Evolutionary conservation across 1,284 basidiomycete genomes (phyloP).

Genomic region (Cryptococcus sp.): DNA sequence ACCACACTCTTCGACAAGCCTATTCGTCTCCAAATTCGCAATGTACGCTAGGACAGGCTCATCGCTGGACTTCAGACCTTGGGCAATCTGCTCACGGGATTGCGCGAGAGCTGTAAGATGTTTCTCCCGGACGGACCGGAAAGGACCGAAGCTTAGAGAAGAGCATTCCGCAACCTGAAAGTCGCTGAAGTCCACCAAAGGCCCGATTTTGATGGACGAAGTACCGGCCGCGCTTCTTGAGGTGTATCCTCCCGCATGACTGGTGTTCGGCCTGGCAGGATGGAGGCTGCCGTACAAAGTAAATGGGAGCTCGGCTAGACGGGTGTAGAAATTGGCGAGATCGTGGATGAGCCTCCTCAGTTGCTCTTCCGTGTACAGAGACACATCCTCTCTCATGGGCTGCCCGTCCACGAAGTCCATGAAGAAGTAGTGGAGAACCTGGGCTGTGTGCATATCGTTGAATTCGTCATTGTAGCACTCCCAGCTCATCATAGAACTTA

Average conservation of each 20-base stretch:
- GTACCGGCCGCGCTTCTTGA: no score
- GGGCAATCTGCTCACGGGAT: background rate
- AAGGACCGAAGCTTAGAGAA: conserved; percentile 12
- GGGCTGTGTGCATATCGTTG: background rate
- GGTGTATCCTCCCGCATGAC: background rate
- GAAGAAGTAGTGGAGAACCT: background rate
- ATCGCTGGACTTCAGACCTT: background rate
- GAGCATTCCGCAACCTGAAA: background rate
- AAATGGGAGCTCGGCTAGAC: background rate
- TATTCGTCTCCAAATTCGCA: conserved; percentile 1
- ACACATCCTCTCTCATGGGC: background rate
- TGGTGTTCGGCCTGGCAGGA: background rate
- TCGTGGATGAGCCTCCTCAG: background rate
- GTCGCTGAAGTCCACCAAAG: background rate
- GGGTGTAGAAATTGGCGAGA: conserved; percentile 6
- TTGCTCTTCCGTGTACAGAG: background rate
- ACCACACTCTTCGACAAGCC: conserved; percentile 5
- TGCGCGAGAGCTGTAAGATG: conserved; percentile 12
- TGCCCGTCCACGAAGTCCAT: background rate
- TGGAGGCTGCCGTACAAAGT: background rate
- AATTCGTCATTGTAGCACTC: background rate
- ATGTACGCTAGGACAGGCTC: background rate
- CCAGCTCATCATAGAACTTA: background rate
- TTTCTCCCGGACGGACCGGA: conserved; percentile 11
- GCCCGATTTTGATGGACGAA: background rate